Evolutionary conservation across 768 basidiomycete species (phyloP), one percentile per base, ranked within the genome.

Genomic region (Sarcomyxa edulis): DNA sequence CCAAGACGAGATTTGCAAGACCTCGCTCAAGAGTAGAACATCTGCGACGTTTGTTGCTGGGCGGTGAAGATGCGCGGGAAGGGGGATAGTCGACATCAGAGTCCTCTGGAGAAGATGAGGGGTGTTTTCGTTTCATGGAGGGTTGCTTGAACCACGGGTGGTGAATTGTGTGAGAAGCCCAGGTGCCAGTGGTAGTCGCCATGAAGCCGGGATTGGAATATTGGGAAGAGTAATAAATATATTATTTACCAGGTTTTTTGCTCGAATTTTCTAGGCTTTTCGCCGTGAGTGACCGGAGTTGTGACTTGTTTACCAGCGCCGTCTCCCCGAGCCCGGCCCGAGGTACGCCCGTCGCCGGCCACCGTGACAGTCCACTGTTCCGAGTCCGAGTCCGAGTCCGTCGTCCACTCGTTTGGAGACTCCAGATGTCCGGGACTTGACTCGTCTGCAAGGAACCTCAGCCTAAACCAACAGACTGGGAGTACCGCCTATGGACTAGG

Each of bases 21-120:
- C 75, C 77, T 35, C 61, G 62, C 57, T 84, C 81, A 3, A 84
- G 61, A 14, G 61, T 60, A 46, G 54, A 64, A 50, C 60, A 71
- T 48, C 69, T 38, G 19, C 31, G 43, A 18, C 18, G 41, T 41
- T 34, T 41, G 40, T 25, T 29, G 39, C 45, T 37, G 26, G 45
- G 33, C 37, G 47, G 20, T 32, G 43, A 26, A 25, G 39, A 22
- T 37, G 33, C 31, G 40, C 48, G 25, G 11, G 41, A 29, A 11
- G 45, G 26, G 19, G 41, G 19, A 11, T 25, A 26, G 11, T 39
- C 25, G 33, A 40, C 47, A 20, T 54, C 56, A 23, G 47, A 48
- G 20, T 44, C 39, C 28, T 53, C n/a, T n/a, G n/a, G n/a, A n/a
- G n/a, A 30, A 39, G 41, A 52, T 28, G 53, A 52, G 33, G 51